A percentile compares a stretch with the other conserved stretches of the same genome.
Conservation (phyloP, 495 filamentous ascomycete genomes). For the Penicillium robsamsonii region DNA sequence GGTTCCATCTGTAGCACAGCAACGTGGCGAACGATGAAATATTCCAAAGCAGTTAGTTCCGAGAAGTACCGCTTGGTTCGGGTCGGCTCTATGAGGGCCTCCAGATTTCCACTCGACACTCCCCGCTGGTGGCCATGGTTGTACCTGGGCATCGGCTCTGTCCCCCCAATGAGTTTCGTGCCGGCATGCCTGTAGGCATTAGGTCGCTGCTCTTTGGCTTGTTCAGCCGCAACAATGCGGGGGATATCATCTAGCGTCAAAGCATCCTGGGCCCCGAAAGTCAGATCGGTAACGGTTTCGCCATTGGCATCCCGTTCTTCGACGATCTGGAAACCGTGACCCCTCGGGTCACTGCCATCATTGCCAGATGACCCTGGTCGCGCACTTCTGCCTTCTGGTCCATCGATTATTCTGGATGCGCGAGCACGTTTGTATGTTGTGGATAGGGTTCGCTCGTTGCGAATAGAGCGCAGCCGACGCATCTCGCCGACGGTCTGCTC, state of each 20-base stretch:
- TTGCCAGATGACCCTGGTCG: conserved; percentile 78
- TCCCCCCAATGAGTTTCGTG: conserved; percentile 62
- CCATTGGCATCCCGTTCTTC: conserved; percentile 77
- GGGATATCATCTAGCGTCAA: conserved; percentile 96
- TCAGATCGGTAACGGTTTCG: conserved; percentile 70
- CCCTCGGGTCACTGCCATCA: conserved; percentile 56
- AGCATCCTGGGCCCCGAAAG: conserved; percentile 86
- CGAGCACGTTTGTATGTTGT: conserved; percentile 87
- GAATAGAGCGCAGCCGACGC: conserved; percentile 81
- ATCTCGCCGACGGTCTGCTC: conserved; percentile 97
- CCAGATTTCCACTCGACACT: conserved; percentile 63
- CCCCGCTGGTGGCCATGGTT: conserved; percentile 76
- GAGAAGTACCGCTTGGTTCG: conserved; percentile 85
- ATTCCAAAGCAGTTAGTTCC: conserved; percentile 90
- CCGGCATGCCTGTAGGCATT: conserved; percentile 77
- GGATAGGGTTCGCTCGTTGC: conserved; percentile 89
- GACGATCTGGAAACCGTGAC: conserved; percentile 71
- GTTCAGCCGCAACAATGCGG: conserved; percentile 92
- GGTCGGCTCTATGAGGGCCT: conserved; percentile 31
- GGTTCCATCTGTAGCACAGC: conserved; percentile 96
- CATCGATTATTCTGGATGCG: conserved; percentile 89
- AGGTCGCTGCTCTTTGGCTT: conserved; percentile 86
- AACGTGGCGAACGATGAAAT: conserved; percentile 94
- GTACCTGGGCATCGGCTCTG: conserved; percentile 65
- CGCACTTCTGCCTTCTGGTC: conserved; percentile 73